phyloP scores from a whole-genome alignment of 2,329 filamentous ascomycete species.

The Colletotrichum tanaceti region DNA sequence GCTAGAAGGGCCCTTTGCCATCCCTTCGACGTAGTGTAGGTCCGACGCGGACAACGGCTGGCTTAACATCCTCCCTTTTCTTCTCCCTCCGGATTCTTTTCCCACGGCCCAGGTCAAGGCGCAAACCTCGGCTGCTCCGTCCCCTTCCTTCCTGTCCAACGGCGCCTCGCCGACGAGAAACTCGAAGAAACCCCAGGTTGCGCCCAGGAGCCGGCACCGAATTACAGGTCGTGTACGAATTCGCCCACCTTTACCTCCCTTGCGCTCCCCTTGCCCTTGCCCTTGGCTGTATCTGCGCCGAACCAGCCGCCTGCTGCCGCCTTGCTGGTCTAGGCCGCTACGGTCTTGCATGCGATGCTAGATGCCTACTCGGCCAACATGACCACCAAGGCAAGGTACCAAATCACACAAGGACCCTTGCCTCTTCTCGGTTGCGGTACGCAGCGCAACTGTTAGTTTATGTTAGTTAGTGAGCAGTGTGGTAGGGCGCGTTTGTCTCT shows the following conservation, averaged over 20 bases:
- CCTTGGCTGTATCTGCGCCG: neutral
- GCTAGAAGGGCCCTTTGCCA: conserved; percentile 15
- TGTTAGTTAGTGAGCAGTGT: neutral
- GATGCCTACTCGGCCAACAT: neutral
- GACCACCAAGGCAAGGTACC: conserved; percentile 5
- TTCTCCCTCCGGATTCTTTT: conserved; percentile 39
- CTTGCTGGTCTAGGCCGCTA: conserved; percentile 23
- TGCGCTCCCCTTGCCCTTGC: conserved; percentile 23
- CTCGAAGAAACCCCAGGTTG: conserved; percentile 22
- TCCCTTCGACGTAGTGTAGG: conserved; percentile 26
- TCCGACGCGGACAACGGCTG: conserved; percentile 9
- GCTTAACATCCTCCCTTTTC: conserved; percentile 28
- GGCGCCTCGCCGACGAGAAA: conserved; percentile 21
- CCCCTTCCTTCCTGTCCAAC: conserved; percentile 40
- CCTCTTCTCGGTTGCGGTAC: neutral
- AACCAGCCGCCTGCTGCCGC: conserved; percentile 25
- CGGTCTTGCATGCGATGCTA: conserved; percentile 15
- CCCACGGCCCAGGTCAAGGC: conserved; percentile 12
- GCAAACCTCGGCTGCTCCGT: conserved; percentile 24
- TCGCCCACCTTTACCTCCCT: conserved; percentile 13
- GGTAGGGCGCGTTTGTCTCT: conserved; percentile 15
- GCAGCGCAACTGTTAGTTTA: neutral
- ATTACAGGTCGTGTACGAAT: conserved; percentile 28
- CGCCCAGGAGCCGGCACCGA: conserved; percentile 23
- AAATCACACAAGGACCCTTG: conserved; percentile 3